These are phyloP conservation scores for Moricandia moricandioides DNA, from an alignment of 345 rosid species.

Conservation along the genomic window DNA sequence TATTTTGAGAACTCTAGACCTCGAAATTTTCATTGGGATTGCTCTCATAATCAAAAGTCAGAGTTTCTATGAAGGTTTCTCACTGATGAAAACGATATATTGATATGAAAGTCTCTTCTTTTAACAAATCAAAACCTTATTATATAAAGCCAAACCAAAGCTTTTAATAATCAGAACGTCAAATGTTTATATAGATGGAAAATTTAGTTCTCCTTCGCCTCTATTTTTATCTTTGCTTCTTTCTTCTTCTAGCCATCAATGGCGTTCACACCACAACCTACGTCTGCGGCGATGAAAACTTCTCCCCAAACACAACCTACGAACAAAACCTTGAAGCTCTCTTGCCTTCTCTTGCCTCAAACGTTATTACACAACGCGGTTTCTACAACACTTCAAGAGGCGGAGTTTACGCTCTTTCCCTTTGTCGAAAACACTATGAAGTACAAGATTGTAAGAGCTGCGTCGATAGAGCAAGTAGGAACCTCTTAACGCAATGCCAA, in stretches of 20 bases:
- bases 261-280: neutral
- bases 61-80: neutral
- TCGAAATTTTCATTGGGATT: too few species aligned
- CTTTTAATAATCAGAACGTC: neutral
- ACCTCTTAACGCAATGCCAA: slow-evolving; percentile 31
- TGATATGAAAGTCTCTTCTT: neutral
- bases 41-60: neutral
- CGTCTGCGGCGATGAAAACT: slow-evolving; percentile 30
- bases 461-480: slow-evolving; percentile 11
- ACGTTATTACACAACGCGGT: slow-evolving; percentile 19
- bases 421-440: slow-evolving; percentile 41
- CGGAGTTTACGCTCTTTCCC: slow-evolving; percentile 34
- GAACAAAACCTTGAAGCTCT: slow-evolving; percentile 20
- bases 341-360: slow-evolving; percentile 35
- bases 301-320: slow-evolving; percentile 30
- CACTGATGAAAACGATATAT: neutral
- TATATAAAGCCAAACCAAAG: neutral
- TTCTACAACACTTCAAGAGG: slow-evolving; percentile 36
- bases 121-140: neutral
- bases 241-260: neutral
- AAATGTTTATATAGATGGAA: neutral
- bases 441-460: slow-evolving; percentile 30
- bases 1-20: too few species aligned
- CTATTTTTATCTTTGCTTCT: neutral
- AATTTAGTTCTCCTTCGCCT: neutral